Evolutionary conservation across 208 protist genomes (phyloP).

Genomic region (Phytomonas sp.): DNA sequence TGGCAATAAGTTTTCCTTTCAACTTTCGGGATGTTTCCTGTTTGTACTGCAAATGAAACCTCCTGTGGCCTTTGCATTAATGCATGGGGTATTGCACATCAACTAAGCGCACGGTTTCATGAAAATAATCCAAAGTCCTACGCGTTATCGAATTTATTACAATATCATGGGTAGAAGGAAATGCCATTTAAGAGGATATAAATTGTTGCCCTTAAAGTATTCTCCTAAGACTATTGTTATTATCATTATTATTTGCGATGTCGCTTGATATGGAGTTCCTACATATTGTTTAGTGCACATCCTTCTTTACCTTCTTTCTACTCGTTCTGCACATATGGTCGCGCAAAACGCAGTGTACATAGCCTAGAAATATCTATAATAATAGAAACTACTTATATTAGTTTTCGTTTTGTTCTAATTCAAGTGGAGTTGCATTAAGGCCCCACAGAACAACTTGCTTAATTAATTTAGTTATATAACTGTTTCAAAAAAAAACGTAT

Average conservation of each 20-base stretch:
- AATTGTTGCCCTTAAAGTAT: background rate
- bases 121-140: no score
- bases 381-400: slow-evolving; percentile 4
- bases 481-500: background rate
- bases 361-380: background rate
- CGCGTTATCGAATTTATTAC: no score
- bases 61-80: background rate
- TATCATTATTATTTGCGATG: slow-evolving; percentile 4
- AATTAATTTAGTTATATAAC: background rate
- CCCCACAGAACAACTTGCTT: slow-evolving; percentile 3
- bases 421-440: background rate
- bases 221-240: slow-evolving; percentile 7
- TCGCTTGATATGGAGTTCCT: background rate
- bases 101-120: no score
- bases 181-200: no score
- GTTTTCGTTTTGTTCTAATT: background rate
- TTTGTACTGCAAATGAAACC: slow-evolving; percentile 6
- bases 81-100: background rate
- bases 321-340: background rate
- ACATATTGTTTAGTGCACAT: slow-evolving; percentile 2
- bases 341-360: no score
- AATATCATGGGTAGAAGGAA: no score
- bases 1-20: slow-evolving; percentile 5
- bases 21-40: slow-evolving; percentile 9
- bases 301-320: slow-evolving; percentile 1